A percentile compares a stretch with the other conserved stretches of the same genome.
These are phyloP conservation scores for Fusarium mexicanum DNA, from an alignment of 2,329 filamentous ascomycete species.

Conservation along the genomic window DNA sequence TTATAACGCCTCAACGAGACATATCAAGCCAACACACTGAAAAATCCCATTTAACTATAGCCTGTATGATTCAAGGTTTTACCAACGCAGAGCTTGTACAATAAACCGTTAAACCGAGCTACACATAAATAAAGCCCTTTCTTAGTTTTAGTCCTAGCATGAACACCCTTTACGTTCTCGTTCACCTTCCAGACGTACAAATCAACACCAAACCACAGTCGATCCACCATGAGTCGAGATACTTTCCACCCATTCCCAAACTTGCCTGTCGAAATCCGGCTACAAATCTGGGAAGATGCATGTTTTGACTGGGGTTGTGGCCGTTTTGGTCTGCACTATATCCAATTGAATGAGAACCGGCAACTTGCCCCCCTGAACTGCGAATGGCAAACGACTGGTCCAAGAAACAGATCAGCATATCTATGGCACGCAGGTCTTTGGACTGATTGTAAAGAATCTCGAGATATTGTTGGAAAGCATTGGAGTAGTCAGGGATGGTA, in stretches of 20 bases:
- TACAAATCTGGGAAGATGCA: background rate
- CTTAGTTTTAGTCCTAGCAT: background rate
- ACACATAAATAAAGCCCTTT: background rate
- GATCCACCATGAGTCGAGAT: background rate
- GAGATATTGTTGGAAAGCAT: background rate
- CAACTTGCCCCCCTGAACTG: background rate
- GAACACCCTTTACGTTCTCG: background rate
- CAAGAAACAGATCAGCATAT: background rate
- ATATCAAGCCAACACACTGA: too few relatives aligned
- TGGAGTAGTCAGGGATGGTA: background rate
- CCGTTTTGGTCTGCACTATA: background rate
- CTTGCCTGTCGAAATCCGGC: background rate
- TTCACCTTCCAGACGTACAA: background rate
- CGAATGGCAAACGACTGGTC: background rate
- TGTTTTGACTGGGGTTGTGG: background rate
- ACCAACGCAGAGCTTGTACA: fast-evolving
- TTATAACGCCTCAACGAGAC: too few relatives aligned
- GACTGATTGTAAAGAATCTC: background rate
- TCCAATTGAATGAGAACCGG: background rate
- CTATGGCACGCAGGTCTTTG: background rate
- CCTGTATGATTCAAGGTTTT: background rate
- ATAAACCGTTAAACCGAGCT: background rate
- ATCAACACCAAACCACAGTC: background rate
- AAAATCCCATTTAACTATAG: too few relatives aligned
- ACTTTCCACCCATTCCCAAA: background rate